phyloP scores from a whole-genome alignment of 345 rosid species.

The Rhodamnia argentea region DNA sequence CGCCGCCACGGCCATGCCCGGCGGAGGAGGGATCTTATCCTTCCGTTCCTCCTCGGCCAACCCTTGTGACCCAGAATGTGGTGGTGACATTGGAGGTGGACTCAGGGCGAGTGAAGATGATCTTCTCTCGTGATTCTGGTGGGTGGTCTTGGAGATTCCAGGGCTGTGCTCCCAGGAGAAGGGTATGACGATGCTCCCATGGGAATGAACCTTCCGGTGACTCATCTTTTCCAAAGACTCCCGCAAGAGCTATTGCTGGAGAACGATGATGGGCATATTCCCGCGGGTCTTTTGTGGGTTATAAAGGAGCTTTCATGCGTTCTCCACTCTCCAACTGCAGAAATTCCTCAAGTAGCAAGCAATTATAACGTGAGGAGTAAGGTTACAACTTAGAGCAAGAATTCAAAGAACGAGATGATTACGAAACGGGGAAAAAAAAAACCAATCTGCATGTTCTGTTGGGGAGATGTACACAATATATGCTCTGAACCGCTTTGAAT shows the following conservation, averaged over 20 bases:
- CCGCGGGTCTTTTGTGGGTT: neutral
- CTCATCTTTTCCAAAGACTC: neutral
- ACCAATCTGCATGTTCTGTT: neutral
- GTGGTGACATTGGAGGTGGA: neutral
- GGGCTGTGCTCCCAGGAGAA: constrained; percentile 67
- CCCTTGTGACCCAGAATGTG: neutral
- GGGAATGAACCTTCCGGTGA: constrained; percentile 26
- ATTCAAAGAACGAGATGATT: constrained; percentile 17
- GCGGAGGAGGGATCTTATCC: constrained; percentile 5
- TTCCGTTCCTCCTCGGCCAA: neutral
- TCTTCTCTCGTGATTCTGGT: constrained; percentile 1
- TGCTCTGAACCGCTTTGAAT: neutral
- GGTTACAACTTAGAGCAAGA: neutral
- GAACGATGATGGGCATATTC: neutral
- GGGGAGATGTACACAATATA: neutral
- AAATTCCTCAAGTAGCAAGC: constrained; percentile 18
- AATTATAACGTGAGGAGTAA: constrained; percentile 21
- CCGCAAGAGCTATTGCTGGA: neutral
- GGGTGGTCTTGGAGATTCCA: constrained; percentile 38
- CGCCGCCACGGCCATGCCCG: constrained; percentile 9
- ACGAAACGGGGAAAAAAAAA: constrained; percentile 2
- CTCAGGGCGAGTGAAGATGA: neutral
- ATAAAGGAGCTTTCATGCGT: constrained; percentile 12
- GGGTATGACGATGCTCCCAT: constrained; percentile 41
- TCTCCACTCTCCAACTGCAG: constrained; percentile 14